phyloP scores from a whole-genome alignment of 2,329 filamentous ascomycete species.

The Epichloe gansuensis region DNA sequence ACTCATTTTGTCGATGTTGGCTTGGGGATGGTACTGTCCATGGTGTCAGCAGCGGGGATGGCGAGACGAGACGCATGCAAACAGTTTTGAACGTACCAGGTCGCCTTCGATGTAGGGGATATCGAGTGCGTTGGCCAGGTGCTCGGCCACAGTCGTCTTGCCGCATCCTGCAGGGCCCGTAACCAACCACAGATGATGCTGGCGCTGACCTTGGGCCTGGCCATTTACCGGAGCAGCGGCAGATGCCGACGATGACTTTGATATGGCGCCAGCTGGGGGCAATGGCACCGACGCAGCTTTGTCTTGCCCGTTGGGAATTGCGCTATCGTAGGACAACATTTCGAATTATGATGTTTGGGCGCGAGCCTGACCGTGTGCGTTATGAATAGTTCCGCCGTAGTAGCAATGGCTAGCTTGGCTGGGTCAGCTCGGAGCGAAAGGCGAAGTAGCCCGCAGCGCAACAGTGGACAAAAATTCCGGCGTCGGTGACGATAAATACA shows the following conservation, averaged over 20 bases:
- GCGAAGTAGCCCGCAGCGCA: no score
- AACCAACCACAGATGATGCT: slow-evolving; percentile 67
- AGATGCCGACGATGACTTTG: slow-evolving; percentile 13
- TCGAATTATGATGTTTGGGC: not conserved
- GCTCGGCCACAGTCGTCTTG: slow-evolving; percentile 61
- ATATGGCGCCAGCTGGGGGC: slow-evolving; percentile 1
- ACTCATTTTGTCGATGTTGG: slow-evolving; percentile 87
- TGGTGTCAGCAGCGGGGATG: not conserved
- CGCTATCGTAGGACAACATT: slow-evolving; percentile 5
- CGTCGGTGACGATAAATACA: no score
- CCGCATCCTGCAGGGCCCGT: slow-evolving; percentile 70
- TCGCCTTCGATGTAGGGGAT: slow-evolving; percentile 68
- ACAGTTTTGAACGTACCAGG: slow-evolving; percentile 37
- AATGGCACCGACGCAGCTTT: not conserved
- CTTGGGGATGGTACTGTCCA: slow-evolving; percentile 54
- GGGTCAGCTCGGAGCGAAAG: no score
- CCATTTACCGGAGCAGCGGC: slow-evolving; percentile 15
- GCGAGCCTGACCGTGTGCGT: no score
- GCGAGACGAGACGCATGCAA: not conserved
- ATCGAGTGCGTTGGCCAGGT: slow-evolving; percentile 47
- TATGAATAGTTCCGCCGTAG: no score
- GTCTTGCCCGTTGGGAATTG: slow-evolving; percentile 3
- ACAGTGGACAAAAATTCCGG: no score
- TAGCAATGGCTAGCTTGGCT: no score
- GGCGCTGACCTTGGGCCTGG: slow-evolving; percentile 20